A percentile compares a stretch with the other conserved stretches of the same genome.
Conservation (phyloP, 140 eudicot genomes). For the Senecio squalidus region DNA sequence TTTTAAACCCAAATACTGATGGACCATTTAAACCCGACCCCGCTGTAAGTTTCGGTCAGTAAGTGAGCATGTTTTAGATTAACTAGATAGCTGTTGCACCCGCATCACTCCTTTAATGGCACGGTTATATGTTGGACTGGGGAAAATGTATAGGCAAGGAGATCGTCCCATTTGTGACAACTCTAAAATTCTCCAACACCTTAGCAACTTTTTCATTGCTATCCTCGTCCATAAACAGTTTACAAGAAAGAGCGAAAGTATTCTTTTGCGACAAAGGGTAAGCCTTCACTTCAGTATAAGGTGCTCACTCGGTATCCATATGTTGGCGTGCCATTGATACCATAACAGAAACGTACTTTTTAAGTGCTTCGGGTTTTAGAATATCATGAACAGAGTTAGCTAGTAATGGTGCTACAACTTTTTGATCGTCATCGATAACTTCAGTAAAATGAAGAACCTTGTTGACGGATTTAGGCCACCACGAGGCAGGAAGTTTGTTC, state of each 20-base stretch:
- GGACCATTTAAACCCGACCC: too few species aligned
- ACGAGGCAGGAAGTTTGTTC: constrained; percentile 30
- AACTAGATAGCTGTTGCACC: too few species aligned
- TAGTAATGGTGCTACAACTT: constrained; percentile 25
- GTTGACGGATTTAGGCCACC: constrained; percentile 41
- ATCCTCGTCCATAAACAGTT: constrained; percentile 38
- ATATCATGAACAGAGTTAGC: constrained; percentile 24
- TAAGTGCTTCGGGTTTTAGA: constrained; percentile 39
- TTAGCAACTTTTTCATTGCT: constrained; percentile 21
- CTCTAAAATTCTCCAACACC: constrained; percentile 22
- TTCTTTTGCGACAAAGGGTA: constrained; percentile 32
- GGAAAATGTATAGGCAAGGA: constrained; percentile 44
- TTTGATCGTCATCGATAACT: constrained; percentile 20
- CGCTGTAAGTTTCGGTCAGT: too few species aligned
- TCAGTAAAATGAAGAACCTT: constrained; percentile 34
- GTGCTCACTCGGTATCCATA: constrained; percentile 32
- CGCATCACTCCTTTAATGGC: constrained; percentile 41
- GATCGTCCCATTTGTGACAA: constrained; percentile 35
- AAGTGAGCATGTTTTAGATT: too few species aligned
- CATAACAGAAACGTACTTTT: constrained; percentile 32
- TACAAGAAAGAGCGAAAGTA: constrained; percentile 39
- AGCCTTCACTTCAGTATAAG: constrained; percentile 29
- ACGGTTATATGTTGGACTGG: constrained; percentile 38
- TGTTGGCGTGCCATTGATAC: constrained; percentile 39
- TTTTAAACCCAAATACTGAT: too few species aligned